Evolutionary conservation across 148 eudicot genomes (phyloP), one percentile per base, ranked within the genome.

Genomic region (Cornus florida): DNA sequence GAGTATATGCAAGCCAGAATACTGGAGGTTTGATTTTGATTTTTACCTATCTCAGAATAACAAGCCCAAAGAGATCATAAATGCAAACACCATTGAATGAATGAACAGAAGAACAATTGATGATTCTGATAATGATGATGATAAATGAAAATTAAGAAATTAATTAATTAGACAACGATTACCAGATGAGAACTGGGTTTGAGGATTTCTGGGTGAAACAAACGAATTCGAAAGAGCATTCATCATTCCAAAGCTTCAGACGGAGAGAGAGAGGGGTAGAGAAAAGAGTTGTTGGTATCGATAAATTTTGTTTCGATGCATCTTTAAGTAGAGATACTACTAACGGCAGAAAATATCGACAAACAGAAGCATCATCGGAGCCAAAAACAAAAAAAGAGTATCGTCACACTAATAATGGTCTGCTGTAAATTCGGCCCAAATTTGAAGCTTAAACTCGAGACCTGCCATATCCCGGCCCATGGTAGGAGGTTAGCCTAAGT

Each of bases 171-270:
- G 62, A 80, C 17, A 43, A 28, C 1, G 24, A 46, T 71, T 80
- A 87, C 90, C 89, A 43, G 87, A 80, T 7, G 81, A 60, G 56
- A 80, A 77, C 17, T 81, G 86, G 71, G 77, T 41, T n/a, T 77
- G 84, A 32, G 86, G 74, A 75, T 69, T 84, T 57, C 81, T 82
- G 68, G 87, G 68, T 39, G 84, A 72, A 17, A 84, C 74, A 9
- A 83, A 73, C 28, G 92, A 84, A 70, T 81, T 90, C 8, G 88
- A 70, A 7, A 86, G 70, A 38, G 85, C 46, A 76, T 79, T 53
- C 87, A 86, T 86, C 38, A 69, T 41, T 39, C 31, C 4, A 7
- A 81, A 13, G 1, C 24, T 56, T 22, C 14, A 3, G 20, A 64
- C 24, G 28, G 69, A 66, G 69, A 66, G 38, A 66, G 38, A 24